Evolutionary conservation across 2,329 filamentous ascomycete species (phyloP).

Genomic region (Daldinia eschscholtzii): DNA sequence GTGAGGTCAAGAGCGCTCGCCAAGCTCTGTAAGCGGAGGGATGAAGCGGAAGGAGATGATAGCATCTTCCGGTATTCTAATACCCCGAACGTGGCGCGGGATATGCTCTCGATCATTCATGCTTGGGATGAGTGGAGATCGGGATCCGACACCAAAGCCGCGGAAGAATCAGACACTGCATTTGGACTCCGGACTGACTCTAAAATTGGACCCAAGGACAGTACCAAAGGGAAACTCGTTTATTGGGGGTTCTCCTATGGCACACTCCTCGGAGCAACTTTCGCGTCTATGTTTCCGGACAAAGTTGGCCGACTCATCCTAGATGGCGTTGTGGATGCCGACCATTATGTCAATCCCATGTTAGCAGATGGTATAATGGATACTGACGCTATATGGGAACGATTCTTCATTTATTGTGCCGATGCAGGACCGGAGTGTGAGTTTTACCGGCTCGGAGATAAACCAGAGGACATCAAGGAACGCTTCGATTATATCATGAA

Average conservation of each 20-base stretch:
- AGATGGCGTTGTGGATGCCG: constrained; percentile 54
- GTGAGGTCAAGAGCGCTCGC: constrained; percentile 50
- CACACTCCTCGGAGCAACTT: constrained; percentile 56
- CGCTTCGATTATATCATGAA: constrained; percentile 53
- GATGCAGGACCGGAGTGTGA: constrained; percentile 57
- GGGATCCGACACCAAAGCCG: constrained; percentile 24
- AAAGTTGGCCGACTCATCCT: constrained; percentile 59
- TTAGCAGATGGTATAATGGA: constrained; percentile 59
- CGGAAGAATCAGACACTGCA: constrained; percentile 25
- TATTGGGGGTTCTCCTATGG: constrained; percentile 60
- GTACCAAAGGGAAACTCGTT: constrained; percentile 51
- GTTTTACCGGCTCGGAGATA: constrained; percentile 55
- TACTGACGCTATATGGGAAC: constrained; percentile 60
- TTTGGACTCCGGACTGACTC: constrained; percentile 28
- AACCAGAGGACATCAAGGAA: constrained; percentile 48
- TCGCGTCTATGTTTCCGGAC: constrained; percentile 59
- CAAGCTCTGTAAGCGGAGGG: constrained; percentile 52
- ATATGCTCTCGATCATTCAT: constrained; percentile 58
- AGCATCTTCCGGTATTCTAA: constrained; percentile 53
- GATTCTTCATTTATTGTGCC: constrained; percentile 63
- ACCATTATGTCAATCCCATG: constrained; percentile 58
- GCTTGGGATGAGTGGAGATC: constrained; percentile 55
- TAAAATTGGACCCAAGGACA: constrained; percentile 28
- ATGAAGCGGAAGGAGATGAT: constrained; percentile 47
- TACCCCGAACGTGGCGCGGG: constrained; percentile 55